Evolutionary conservation across 768 basidiomycete genomes (phyloP).

Genomic region (Lentinula raphanica): DNA sequence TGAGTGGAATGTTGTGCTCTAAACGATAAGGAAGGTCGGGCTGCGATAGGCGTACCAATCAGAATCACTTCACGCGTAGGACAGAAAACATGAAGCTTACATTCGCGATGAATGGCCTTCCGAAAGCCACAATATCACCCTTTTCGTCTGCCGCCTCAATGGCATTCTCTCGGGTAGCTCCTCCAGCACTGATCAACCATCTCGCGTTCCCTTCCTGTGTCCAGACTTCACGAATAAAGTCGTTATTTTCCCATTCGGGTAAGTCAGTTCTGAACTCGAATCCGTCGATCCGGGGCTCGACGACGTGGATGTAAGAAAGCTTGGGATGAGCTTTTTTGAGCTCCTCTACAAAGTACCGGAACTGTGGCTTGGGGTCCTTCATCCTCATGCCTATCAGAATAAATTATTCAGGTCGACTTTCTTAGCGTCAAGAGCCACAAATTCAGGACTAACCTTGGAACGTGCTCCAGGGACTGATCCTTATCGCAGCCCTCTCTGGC

Average conservation of each 20-base stretch:
- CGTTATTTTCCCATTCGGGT: slow-evolving; percentile 11
- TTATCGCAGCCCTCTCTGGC: slow-evolving; percentile 35
- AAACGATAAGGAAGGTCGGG: slow-evolving; percentile 30
- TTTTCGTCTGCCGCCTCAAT: slow-evolving; percentile 19
- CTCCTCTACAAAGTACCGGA: slow-evolving; percentile 34
- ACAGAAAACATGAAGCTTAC: neutral
- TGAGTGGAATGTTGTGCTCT: slow-evolving; percentile 20
- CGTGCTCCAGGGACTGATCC: slow-evolving; percentile 40
- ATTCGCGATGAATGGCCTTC: slow-evolving; percentile 29
- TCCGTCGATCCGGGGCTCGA: slow-evolving; percentile 26
- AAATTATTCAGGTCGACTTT: slow-evolving; percentile 6
- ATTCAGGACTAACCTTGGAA: slow-evolving; percentile 23
- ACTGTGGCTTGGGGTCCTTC: slow-evolving; percentile 41
- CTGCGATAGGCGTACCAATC: slow-evolving; percentile 9
- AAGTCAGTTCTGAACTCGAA: neutral
- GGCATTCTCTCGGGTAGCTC: slow-evolving; percentile 21
- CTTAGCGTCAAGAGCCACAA: neutral
- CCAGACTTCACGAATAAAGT: slow-evolving; percentile 20
- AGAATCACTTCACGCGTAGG: neutral
- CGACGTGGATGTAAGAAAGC: slow-evolving; percentile 41
- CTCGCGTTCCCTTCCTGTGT: slow-evolving; percentile 12
- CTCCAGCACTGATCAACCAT: slow-evolving; percentile 24
- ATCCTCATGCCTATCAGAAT: slow-evolving; percentile 32
- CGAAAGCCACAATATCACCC: slow-evolving; percentile 25
- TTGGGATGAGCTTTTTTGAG: slow-evolving; percentile 25